Base-by-base conservation (phyloP, 2,329 filamentous ascomycete genomes). In the Colletotrichum cordylinicola region DNA sequence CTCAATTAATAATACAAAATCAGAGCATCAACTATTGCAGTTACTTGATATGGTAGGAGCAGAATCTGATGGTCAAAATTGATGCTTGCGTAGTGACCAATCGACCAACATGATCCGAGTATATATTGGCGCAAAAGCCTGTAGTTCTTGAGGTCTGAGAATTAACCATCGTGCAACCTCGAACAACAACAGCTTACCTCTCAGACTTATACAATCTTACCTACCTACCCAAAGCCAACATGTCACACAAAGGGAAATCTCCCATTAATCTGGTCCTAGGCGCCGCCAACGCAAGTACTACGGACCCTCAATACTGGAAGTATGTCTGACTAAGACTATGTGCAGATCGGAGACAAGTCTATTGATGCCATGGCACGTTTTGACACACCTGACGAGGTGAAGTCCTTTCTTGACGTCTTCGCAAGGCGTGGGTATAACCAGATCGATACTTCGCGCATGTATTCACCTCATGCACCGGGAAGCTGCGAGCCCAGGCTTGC, bases 371-470 rank as follows among this genome's bases (percentile, higher is more conserved):
- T 74, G 15, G 76, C 61, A 13, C 74, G 60, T 16, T 77, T 76
- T 35, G 78, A 79, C 56, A 77, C 75, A 1, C 77, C 77, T 6
- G 78, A 78, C 2, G 71, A 85, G 37, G 81, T 85, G 0, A 79
- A 79, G 0, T 74, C 33, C 2, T 78, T 75, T 9, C 71, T 82
- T 2, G 78, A 81, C 35, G 72, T 75, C 3, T 82, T 82, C 58
- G 69, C 77, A 33, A 77, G 74, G 2, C 80, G 79, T 8, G 84
- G 84, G 16, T 79, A 82, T 43, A 74, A 67, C 33, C 77, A 81
- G 2, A 24, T 85, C 15, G 84, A 85, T 68, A 86, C 82, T 2
- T 81, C 80, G 0, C 81, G 82, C n/a, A 75, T 71, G 18, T 86
- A 86, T 77, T 79, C 81, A 13, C 73, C 76, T 7, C 8, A 75